Evolutionary conservation across 495 filamentous ascomycete species (phyloP).

Genomic region (Podospora bellae-mahoneyi): DNA sequence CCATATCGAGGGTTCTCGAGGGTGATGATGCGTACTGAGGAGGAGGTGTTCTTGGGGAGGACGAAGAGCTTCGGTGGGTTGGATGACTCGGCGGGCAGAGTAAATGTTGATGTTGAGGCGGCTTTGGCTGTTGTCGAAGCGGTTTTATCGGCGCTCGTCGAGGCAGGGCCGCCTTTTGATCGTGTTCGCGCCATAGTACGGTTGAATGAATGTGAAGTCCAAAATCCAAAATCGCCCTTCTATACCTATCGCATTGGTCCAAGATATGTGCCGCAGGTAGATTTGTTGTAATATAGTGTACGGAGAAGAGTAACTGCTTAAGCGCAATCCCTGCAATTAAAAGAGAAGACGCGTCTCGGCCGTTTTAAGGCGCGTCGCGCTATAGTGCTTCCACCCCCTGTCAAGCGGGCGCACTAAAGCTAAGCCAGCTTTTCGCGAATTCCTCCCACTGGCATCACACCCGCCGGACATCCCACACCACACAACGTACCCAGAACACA

Average conservation of each 20-base stretch:
- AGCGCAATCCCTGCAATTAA: background rate
- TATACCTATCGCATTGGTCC: background rate
- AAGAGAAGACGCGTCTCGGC: background rate
- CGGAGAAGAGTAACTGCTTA: background rate
- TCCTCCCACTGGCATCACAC: background rate
- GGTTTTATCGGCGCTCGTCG: constrained; percentile 17
- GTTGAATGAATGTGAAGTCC: background rate
- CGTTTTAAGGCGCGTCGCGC: constrained; percentile 5
- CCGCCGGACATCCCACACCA: background rate
- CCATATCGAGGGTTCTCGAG: constrained; percentile 73
- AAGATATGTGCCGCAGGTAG: background rate
- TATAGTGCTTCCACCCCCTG: background rate
- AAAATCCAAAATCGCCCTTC: too few species aligned
- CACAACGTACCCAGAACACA: background rate
- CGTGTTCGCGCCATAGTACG: constrained; percentile 34
- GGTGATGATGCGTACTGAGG: constrained; percentile 66
- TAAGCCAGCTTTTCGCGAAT: background rate
- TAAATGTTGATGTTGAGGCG: constrained; percentile 32
- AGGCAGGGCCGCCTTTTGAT: constrained; percentile 24
- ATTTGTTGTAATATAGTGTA: too few species aligned
- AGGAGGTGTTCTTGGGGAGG: constrained; percentile 63
- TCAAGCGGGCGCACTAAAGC: background rate
- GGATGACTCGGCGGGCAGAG: constrained; percentile 33
- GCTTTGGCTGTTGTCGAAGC: constrained; percentile 22
- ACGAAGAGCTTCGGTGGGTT: constrained; percentile 70